Percentiles rank a stretch among this genome's conserved stretches.
Conservation (phyloP, 2,329 filamentous ascomycete species). For the Paraphoma chrysanthemicola region DNA sequence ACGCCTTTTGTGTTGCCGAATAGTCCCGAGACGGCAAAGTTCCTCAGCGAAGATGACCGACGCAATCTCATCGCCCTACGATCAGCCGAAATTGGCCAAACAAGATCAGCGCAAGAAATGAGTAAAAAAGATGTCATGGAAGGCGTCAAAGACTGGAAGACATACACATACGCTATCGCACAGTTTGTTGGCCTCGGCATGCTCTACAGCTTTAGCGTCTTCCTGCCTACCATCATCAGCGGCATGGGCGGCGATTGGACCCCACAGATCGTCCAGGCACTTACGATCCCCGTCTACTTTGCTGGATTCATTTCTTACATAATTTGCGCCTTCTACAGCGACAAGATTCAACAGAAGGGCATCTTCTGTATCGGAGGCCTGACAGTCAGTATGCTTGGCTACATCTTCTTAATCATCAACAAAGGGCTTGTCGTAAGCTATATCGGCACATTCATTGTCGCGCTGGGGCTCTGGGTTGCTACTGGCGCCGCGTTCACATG, state of each 20-base stretch:
- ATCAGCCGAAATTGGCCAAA: slow-evolving; percentile 53
- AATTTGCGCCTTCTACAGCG: slow-evolving; percentile 29
- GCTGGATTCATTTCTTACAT: slow-evolving; percentile 32
- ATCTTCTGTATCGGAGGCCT: slow-evolving; percentile 33
- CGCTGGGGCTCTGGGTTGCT: slow-evolving; percentile 33
- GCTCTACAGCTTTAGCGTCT: slow-evolving; percentile 35
- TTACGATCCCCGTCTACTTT: slow-evolving; percentile 43
- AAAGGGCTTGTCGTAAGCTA: slow-evolving; percentile 26
- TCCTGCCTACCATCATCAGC: slow-evolving; percentile 40
- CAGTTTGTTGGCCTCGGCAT: slow-evolving; percentile 46
- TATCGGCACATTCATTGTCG: slow-evolving; percentile 37
- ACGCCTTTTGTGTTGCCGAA: slow-evolving; percentile 61
- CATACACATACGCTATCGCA: slow-evolving; percentile 51
- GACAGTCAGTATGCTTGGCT: slow-evolving; percentile 55
- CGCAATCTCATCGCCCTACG: slow-evolving; percentile 24
- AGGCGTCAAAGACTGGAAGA: slow-evolving; percentile 51
- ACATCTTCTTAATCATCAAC: slow-evolving; percentile 49
- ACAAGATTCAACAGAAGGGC: slow-evolving; percentile 34
- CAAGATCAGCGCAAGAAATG: slow-evolving; percentile 53
- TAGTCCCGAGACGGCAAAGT: slow-evolving; percentile 48
- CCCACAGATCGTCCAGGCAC: slow-evolving; percentile 31
- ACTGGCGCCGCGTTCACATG: slow-evolving; percentile 36
- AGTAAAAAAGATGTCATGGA: slow-evolving; percentile 56
- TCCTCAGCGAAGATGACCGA: slow-evolving; percentile 34
- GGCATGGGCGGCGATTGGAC: slow-evolving; percentile 33